phyloP scores from a whole-genome alignment of 768 basidiomycete genomes.

The Phylloporus sp. region DNA sequence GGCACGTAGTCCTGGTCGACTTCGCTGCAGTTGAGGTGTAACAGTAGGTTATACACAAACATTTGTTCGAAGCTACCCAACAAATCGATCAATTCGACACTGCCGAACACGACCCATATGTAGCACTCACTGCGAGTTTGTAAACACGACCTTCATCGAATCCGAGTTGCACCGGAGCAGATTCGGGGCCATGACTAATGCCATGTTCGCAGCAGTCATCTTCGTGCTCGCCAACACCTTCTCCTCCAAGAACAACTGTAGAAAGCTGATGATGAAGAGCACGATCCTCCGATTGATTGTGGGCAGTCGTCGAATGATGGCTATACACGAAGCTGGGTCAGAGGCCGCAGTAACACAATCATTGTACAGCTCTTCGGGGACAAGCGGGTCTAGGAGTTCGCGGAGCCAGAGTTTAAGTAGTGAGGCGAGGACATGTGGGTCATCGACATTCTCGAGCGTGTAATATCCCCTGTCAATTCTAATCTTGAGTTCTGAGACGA shows the following conservation, averaged over 20 bases:
- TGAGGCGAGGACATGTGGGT: conserved; percentile 86
- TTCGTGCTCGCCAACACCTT: conserved; percentile 69
- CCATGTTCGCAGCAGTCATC: conserved; percentile 87
- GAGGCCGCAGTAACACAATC: conserved; percentile 72
- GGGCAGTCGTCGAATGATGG: conserved; percentile 72
- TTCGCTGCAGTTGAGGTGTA: conserved; percentile 70
- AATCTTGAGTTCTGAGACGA: conserved; percentile 81
- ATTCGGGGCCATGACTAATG: conserved; percentile 91
- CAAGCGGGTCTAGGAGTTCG: conserved; percentile 86
- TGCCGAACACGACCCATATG: conserved; percentile 1
- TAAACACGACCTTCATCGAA: conserved; percentile 85
- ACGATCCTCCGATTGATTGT: conserved; percentile 84
- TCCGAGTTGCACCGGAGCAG: conserved; percentile 81
- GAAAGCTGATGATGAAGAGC: conserved; percentile 83
- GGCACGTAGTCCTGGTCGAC: conserved; percentile 78
- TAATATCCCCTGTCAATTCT: conserved; percentile 91
- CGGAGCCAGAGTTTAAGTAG: conserved; percentile 91
- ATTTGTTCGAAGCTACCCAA: conserved; percentile 71
- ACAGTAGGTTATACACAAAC: conserved; percentile 79
- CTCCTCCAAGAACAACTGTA: conserved; percentile 83
- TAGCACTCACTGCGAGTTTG: conserved; percentile 78
- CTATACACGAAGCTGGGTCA: conserved; percentile 64
- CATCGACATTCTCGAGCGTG: conserved; percentile 83
- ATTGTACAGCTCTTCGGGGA: conserved; percentile 89
- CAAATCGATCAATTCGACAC: conserved; percentile 6